Conservation (phyloP, 1,284 basidiomycete genomes). For the Takashimella tepidaria region DNA sequence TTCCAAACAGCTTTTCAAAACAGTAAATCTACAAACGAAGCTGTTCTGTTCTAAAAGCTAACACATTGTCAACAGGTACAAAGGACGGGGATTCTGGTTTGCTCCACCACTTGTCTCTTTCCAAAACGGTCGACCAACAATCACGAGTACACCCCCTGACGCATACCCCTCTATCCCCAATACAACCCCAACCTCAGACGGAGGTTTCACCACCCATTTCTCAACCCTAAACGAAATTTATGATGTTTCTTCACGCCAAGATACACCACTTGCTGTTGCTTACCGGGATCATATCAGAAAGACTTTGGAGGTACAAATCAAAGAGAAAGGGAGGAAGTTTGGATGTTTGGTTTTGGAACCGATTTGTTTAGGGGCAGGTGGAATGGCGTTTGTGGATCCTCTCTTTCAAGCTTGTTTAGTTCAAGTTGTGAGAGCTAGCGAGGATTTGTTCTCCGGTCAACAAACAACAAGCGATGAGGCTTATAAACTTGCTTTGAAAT, state of each 20-base stretch:
- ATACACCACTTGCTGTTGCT: slow-evolving; percentile 57
- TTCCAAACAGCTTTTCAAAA: too few species aligned
- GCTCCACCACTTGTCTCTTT: slow-evolving; percentile 76
- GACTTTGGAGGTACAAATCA: slow-evolving; percentile 55
- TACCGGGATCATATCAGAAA: slow-evolving; percentile 63
- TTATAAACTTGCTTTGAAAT: neutral
- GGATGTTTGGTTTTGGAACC: slow-evolving; percentile 85
- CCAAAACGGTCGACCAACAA: slow-evolving; percentile 56
- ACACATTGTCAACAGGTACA: slow-evolving; percentile 52
- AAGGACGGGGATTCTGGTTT: slow-evolving; percentile 88
- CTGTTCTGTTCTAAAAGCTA: too few species aligned
- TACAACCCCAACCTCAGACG: slow-evolving; percentile 22
- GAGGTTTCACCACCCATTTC: slow-evolving; percentile 42
- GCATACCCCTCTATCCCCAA: slow-evolving; percentile 30
- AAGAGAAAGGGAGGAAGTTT: slow-evolving; percentile 48
- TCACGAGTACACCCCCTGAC: slow-evolving; percentile 54
- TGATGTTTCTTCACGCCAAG: slow-evolving; percentile 62
- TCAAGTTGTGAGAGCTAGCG: slow-evolving; percentile 64
- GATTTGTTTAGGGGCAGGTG: slow-evolving; percentile 88
- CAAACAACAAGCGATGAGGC: neutral
- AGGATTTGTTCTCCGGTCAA: slow-evolving; percentile 47
- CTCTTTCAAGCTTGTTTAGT: slow-evolving; percentile 87
- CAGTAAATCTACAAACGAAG: too few species aligned
- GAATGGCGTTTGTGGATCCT: slow-evolving; percentile 97
- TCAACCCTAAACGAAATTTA: slow-evolving; percentile 63